Percentiles rank a stretch among this genome's conserved stretches.
Conservation (phyloP, 2,329 filamentous ascomycete genomes). For the Monilinia vaccinii-corymbosi region DNA sequence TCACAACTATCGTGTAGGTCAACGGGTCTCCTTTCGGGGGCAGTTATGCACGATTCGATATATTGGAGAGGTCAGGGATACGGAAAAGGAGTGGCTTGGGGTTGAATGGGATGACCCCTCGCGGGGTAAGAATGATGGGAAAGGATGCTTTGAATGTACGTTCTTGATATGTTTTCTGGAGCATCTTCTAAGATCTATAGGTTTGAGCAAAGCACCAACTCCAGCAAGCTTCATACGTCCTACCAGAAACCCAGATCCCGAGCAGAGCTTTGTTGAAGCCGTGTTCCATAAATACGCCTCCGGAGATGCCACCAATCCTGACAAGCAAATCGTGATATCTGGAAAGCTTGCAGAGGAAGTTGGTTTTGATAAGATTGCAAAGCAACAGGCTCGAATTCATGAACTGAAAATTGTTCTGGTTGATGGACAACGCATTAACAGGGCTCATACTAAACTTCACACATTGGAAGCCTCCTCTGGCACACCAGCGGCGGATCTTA, state of each 20-base stretch:
- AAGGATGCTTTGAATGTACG: constrained; percentile 77
- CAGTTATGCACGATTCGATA: constrained; percentile 80
- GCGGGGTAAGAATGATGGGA: constrained; percentile 85
- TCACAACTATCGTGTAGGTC: constrained; percentile 44
- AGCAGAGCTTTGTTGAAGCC: constrained; percentile 69
- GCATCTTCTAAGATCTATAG: constrained; percentile 30
- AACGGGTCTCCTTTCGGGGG: constrained; percentile 72
- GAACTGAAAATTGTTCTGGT: constrained; percentile 76
- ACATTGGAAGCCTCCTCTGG: not conserved
- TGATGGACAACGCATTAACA: constrained; percentile 60
- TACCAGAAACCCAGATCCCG: constrained; percentile 56
- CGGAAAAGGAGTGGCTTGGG: constrained; percentile 65
- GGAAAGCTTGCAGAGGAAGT: constrained; percentile 86
- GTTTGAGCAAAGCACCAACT: constrained; percentile 52
- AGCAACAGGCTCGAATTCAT: constrained; percentile 66
- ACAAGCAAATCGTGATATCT: constrained; percentile 56
- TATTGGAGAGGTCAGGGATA: constrained; percentile 65
- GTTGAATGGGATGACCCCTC: constrained; percentile 91
- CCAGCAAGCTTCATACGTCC: constrained; percentile 84
- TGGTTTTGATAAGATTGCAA: constrained; percentile 86
- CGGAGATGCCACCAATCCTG: constrained; percentile 33
- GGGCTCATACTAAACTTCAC: constrained; percentile 24
- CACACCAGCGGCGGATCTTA: constrained; percentile 3
- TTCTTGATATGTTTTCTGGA: not conserved
- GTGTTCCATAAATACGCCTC: constrained; percentile 77